Base-by-base conservation (phyloP, 1,139 yeast species). In the Dujonia santamariae region DNA sequence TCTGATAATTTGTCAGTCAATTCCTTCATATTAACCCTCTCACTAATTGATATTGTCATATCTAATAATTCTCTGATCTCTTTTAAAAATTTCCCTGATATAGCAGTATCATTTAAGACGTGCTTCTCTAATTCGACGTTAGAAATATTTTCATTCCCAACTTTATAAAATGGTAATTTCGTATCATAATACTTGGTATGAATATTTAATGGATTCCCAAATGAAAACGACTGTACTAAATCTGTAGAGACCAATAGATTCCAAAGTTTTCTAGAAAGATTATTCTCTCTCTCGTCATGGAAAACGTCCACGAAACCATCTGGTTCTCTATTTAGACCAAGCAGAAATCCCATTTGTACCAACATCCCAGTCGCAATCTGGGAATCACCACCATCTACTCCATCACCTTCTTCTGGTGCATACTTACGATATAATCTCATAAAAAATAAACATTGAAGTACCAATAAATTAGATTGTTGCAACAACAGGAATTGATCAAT, bases 221-320 rank as follows among this genome's bases (percentile, higher is more conserved):
- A 53, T 15, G 56, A 57, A 35, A 56, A 48, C 32, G 70, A 54
- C 37, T 61, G 65, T 26, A 48, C 43, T 6, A 53, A 40, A 44
- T 69, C 75, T 29, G 54, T 43, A 2, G 58, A 45, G 18, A 64
- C 56, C 32, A 78, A 52, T 34, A 63, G 63, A 43, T 65, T 67
- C 85, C 85, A 80, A 2, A 77, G 61, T 42, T 75, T 77, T 45
- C 85, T 60, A 46, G 66, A 61, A 8, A 69, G 43, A 41, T 65
- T 66, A 34, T 69, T 62, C 9, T 53, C 41, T 23, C 56, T 51
- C 28, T 55, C 50, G 41, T 54, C 58, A 12, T 43, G 38, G 12
- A 42, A 40, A 20, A 46, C 37, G 4, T 50, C 60, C 2, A 54
- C 58, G 25, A 61, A 61, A n/a, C 40, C 54, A 19, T 43, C 48